Conservation (phyloP, 2,329 filamentous ascomycete species). For the Alternaria arborescens region DNA sequence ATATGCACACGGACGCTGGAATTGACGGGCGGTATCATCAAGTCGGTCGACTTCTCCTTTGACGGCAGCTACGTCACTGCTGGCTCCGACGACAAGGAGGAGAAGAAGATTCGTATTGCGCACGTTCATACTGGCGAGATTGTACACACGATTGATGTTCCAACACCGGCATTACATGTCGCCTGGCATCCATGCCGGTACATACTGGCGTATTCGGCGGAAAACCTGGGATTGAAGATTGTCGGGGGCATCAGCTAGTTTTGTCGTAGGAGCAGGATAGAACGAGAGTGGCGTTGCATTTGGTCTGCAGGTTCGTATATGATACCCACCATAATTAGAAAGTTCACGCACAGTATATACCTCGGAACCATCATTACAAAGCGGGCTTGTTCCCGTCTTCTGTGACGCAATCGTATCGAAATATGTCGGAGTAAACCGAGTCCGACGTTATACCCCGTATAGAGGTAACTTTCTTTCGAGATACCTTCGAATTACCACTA, state of each 20-base stretch:
- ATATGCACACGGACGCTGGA: constrained; percentile 76
- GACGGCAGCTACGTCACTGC: constrained; percentile 79
- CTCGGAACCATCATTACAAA: constrained; percentile 3
- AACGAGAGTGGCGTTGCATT: constrained; percentile 3
- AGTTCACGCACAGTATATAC: constrained; percentile 1
- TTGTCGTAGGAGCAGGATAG: background rate
- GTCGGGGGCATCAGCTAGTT: constrained; percentile 58
- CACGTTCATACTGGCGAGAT: constrained; percentile 78
- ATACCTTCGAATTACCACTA: background rate
- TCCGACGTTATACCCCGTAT: constrained; percentile 14
- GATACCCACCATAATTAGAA: constrained; percentile 27
- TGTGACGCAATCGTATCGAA: constrained; percentile 21
- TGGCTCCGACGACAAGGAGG: constrained; percentile 79
- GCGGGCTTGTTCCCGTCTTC: constrained; percentile 11
- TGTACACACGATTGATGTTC: constrained; percentile 75
- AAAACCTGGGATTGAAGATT: constrained; percentile 72
- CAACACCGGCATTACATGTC: constrained; percentile 70
- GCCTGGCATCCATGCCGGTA: constrained; percentile 81
- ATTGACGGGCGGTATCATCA: constrained; percentile 73
- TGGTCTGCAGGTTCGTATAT: constrained; percentile 13
- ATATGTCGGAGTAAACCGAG: constrained; percentile 16
- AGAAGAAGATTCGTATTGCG: constrained; percentile 72
- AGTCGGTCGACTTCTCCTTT: constrained; percentile 78
- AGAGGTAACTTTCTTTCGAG: background rate
- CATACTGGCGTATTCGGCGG: constrained; percentile 74